phyloP scores from a whole-genome alignment of 2,329 filamentous ascomycete genomes.

The Colletotrichum ledebouriae region DNA sequence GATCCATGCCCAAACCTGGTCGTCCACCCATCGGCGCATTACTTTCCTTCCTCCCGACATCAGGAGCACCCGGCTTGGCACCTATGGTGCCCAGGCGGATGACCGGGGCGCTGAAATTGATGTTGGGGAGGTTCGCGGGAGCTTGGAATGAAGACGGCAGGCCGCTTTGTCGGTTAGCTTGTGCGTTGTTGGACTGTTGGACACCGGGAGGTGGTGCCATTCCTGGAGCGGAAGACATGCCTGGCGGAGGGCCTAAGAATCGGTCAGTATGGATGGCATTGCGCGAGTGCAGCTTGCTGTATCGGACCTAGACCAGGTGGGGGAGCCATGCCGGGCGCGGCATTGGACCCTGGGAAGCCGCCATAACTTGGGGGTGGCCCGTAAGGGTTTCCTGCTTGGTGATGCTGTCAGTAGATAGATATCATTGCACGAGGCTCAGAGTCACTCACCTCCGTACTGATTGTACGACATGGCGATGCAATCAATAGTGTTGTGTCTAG shows the following conservation, averaged over 20 bases:
- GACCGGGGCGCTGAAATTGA: conserved; percentile 97
- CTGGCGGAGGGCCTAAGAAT: conserved; percentile 77
- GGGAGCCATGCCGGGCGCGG: conserved; percentile 78
- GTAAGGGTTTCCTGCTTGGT: conserved; percentile 67
- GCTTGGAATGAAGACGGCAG: conserved; percentile 89
- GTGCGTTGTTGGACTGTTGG: conserved; percentile 78
- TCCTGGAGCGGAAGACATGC: conserved; percentile 84
- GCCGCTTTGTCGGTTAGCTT: conserved; percentile 83
- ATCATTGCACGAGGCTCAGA: conserved; percentile 40
- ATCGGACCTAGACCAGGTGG: conserved; percentile 85
- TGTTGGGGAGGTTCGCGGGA: conserved; percentile 92
- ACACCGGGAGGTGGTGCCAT: conserved; percentile 84
- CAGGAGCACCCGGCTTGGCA: conserved; percentile 67
- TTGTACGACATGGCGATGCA: conserved; percentile 67
- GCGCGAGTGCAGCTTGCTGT: conserved; percentile 8
- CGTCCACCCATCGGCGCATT: conserved; percentile 55
- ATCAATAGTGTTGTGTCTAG: neutral
- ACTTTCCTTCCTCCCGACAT: conserved; percentile 61
- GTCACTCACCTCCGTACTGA: conserved; percentile 66
- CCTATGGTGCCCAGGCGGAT: conserved; percentile 89
- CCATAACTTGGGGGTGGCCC: conserved; percentile 81
- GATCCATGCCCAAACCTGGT: conserved; percentile 71
- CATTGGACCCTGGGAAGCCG: conserved; percentile 72
- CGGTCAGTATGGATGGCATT: conserved; percentile 36
- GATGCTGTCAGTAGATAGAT: conserved; percentile 42